These are phyloP conservation scores for Elaeagnus macrophylla DNA, from an alignment of 306 rosid species.

Conservation along the genomic window DNA sequence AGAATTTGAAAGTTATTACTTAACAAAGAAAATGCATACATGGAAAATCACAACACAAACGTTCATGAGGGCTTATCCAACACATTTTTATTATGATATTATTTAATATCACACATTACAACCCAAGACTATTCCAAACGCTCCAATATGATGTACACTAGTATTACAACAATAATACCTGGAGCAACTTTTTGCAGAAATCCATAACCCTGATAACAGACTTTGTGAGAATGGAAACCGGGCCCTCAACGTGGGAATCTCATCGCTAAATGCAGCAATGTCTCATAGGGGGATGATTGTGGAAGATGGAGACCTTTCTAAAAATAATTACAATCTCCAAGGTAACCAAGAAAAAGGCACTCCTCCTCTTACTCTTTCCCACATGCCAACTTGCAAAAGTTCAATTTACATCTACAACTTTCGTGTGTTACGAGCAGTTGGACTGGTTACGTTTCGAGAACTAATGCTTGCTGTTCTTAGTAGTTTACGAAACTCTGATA, in stretches of 20 bases:
- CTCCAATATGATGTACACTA: constrained; percentile 36
- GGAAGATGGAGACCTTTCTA: constrained; percentile 15
- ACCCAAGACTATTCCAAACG: constrained; percentile 30
- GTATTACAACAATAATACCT: constrained; percentile 24
- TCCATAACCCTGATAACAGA: constrained; percentile 23
- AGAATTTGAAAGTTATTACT: background rate
- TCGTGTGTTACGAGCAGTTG: constrained; percentile 18
- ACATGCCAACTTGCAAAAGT: constrained; percentile 16
- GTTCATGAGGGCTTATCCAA: constrained; percentile 13
- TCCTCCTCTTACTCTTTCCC: constrained; percentile 26
- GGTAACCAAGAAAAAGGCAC: constrained; percentile 12
- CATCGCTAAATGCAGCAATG: constrained; percentile 21
- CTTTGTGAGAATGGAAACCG: constrained; percentile 17
- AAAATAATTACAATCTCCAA: constrained; percentile 11
- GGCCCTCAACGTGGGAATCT: constrained; percentile 19
- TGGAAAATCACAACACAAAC: background rate
- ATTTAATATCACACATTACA: constrained; percentile 48
- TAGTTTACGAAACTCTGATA: constrained; percentile 80
- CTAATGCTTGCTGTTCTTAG: constrained; percentile 87
- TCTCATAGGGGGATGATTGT: constrained; percentile 13
- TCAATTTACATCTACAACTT: constrained; percentile 32
- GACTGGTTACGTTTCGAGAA: constrained; percentile 43
- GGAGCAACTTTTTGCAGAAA: constrained; percentile 34
- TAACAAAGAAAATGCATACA: background rate
- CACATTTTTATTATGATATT: constrained; percentile 22